Base-by-base conservation (phyloP, 1,139 yeast species). In the Geotrichum klebahnii region DNA sequence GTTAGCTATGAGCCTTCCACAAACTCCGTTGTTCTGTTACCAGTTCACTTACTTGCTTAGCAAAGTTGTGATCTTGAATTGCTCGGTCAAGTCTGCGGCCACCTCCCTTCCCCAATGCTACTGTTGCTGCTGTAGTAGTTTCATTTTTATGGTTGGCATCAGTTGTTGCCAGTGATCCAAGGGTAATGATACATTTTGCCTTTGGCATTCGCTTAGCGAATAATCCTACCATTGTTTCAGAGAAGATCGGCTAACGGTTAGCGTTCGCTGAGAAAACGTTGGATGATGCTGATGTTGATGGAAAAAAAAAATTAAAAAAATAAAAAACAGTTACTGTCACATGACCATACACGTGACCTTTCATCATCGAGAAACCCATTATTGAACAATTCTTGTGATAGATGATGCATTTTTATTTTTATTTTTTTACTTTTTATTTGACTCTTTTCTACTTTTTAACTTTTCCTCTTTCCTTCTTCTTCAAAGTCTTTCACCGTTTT, bases 101-200 rank as follows among this genome's bases (percentile, higher is more conserved):
- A 1, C 19, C 31, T n/a, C n/a, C n/a, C n/a, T n/a, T n/a, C n/a
- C n/a, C n/a, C 24, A 3, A 35, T 19, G 23, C 12, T 24, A 31
- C 22, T 35, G n/a, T 26, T 5, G 9, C 28, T 14, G 33, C 20
- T 17, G 16, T n/a, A 16, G 20, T 22, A 16, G 23, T 20, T 26
- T 9, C 20, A 23, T 5, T 23, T 12, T 24, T 20, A 24, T 12
- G 31, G n/a, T 16, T 20, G 37, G n/a, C n/a, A n/a, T n/a, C n/a
- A n/a, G n/a, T n/a, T n/a, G n/a, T n/a, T n/a, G n/a, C n/a, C n/a
- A 28, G 24, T 12, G 23, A 19, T 57, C 55, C 22, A 42, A 50
- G 14, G 8, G 37, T 55, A 29, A 57, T 46, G 43, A 54, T 55
- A 36, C 63, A 60, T 43, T 55, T 56, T 12, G 55, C 55, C 49